These are phyloP conservation scores for Cercospora zeae-maydis DNA, from an alignment of 2,329 filamentous ascomycete species.

Conservation along the genomic window DNA sequence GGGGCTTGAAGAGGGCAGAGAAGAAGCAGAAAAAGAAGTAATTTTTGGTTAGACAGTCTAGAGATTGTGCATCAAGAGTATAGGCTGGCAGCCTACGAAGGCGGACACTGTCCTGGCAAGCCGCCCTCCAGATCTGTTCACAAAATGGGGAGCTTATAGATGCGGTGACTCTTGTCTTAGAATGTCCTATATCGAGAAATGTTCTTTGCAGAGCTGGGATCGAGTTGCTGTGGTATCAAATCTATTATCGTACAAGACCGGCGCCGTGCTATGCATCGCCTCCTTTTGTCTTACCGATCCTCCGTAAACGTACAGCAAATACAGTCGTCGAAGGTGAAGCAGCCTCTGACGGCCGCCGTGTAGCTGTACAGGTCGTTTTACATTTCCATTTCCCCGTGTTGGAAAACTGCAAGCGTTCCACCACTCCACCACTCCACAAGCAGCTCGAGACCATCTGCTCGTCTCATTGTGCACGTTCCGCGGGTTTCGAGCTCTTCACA, in stretches of 20 bases:
- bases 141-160: background rate
- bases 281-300: conserved; percentile 9
- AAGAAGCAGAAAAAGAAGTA: conserved; percentile 54
- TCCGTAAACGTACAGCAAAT: conserved; percentile 21
- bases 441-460: background rate
- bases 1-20: conserved; percentile 74
- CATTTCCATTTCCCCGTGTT: background rate
- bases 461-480: background rate
- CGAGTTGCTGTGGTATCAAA: conserved; percentile 24
- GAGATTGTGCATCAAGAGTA: background rate
- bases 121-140: background rate
- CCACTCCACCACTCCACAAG: background rate
- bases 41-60: background rate
- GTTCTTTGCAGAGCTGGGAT: conserved; percentile 21
- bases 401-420: background rate
- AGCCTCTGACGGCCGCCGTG: conserved; percentile 3
- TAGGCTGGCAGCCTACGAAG: background rate
- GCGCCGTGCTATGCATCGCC: conserved; percentile 20
- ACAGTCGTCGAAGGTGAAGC: conserved; percentile 20
- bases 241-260: conserved; percentile 17
- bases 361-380: conserved; percentile 14
- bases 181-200: background rate
- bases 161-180: background rate
- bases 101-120: background rate
- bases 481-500: conserved; percentile 21